Evolutionary conservation across 1,139 yeast species (phyloP).

Genomic region (Kodamaea fungicola): DNA sequence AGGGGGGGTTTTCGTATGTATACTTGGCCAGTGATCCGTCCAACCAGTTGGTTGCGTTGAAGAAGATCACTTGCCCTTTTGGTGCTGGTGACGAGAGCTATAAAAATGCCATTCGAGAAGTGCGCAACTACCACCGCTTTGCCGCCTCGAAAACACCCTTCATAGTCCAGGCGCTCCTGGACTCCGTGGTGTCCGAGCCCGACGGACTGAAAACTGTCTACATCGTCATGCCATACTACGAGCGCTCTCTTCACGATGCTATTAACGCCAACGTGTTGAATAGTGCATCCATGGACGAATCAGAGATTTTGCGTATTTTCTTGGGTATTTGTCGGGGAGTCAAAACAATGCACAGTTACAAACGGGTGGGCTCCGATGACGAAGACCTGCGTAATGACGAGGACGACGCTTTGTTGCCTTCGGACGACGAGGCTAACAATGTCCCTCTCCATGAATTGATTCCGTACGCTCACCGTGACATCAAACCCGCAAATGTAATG

Average conservation of each 20-base stretch:
- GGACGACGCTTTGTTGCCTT: conserved; percentile 29
- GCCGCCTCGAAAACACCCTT: conserved; percentile 52
- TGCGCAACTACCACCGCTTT: conserved; percentile 71
- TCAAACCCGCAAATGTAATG: conserved; percentile 89
- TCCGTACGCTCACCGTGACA: conserved; percentile 82
- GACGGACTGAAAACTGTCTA: conserved; percentile 81
- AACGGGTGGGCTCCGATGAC: conserved; percentile 21
- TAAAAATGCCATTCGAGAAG: conserved; percentile 68
- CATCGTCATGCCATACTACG: conserved; percentile 75
- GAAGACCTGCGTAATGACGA: conserved; percentile 24
- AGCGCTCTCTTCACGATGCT: conserved; percentile 69
- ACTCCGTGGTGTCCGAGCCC: conserved; percentile 62
- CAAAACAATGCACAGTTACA: conserved; percentile 70
- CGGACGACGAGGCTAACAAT: conserved; percentile 11
- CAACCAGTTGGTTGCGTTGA: conserved; percentile 60
- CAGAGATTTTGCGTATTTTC: conserved; percentile 58
- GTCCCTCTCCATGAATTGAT: conserved; percentile 40
- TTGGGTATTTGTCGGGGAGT: conserved; percentile 74
- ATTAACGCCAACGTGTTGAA: conserved; percentile 63
- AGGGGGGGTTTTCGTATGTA: conserved; percentile 89
- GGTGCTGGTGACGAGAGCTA: conserved; percentile 66
- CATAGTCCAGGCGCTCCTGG: conserved; percentile 68
- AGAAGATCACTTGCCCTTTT: conserved; percentile 83
- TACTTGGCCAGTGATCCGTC: conserved; percentile 61
- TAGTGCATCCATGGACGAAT: conserved; percentile 51